These are phyloP conservation scores for Sporothrix globosa DNA, from an alignment of 2,329 filamentous ascomycete genomes.

Conservation along the genomic window DNA sequence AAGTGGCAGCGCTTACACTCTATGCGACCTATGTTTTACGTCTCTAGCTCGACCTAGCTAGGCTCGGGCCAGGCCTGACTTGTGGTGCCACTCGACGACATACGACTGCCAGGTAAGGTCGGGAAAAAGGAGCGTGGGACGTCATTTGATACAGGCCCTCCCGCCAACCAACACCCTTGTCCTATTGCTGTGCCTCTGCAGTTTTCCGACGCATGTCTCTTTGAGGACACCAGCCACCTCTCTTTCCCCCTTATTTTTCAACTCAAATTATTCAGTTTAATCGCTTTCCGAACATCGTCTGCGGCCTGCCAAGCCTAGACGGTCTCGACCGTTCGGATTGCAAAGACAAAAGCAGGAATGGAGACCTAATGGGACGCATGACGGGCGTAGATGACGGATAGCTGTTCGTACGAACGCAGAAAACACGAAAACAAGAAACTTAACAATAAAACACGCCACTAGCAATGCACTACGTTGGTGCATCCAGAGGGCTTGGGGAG, in stretches of 20 bases:
- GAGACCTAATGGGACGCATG: not conserved
- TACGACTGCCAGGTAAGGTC: not conserved
- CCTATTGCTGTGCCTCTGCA: not conserved
- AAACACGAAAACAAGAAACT: not conserved
- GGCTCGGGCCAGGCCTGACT: not conserved
- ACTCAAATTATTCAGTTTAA: not conserved
- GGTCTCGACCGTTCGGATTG: not conserved
- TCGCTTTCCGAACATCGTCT: not conserved
- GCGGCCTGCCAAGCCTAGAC: conserved; percentile 5
- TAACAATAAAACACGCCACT: not conserved
- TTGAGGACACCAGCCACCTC: not conserved
- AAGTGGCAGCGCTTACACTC: not conserved
- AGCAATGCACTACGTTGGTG: too few relatives aligned
- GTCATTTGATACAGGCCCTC: not conserved
- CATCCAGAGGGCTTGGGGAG: too few relatives aligned
- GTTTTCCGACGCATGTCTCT: not conserved
- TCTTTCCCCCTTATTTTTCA: not conserved
- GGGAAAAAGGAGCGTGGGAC: not conserved
- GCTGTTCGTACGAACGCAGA: not conserved
- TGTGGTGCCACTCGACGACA: not conserved
- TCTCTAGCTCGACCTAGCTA: not conserved
- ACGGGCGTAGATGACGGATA: not conserved
- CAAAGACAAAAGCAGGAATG: not conserved
- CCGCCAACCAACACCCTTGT: not conserved
- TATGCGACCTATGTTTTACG: too few relatives aligned